Evolutionary conservation across 2,329 filamentous ascomycete genomes (phyloP).

Genomic region (Sarocladium oryzae): DNA sequence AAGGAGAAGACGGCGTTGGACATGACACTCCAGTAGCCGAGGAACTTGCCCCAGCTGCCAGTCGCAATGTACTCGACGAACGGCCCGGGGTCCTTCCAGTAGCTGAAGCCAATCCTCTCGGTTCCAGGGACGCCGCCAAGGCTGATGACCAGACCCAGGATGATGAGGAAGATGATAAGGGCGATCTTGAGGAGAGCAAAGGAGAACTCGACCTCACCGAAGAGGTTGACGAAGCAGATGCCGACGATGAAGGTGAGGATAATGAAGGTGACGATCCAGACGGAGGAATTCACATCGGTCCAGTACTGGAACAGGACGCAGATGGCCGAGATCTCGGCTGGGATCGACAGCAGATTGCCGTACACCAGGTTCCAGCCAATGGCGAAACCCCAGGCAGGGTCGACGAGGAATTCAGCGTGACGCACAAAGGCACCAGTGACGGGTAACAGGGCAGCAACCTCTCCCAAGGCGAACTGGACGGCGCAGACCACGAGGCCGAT

Average conservation of each 20-base stretch:
- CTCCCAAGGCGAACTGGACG: constrained; percentile 53
- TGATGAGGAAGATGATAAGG: constrained; percentile 55
- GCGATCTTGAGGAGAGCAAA: constrained; percentile 51
- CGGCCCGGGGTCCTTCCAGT: constrained; percentile 63
- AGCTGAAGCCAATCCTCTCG: constrained; percentile 56
- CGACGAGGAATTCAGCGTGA: constrained; percentile 54
- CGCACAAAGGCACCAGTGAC: constrained; percentile 58
- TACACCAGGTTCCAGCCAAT: constrained; percentile 50
- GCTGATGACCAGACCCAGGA: constrained; percentile 56
- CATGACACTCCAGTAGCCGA: constrained; percentile 53
- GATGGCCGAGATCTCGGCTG: constrained; percentile 56
- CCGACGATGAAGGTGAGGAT: constrained; percentile 50
- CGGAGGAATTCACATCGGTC: constrained; percentile 48
- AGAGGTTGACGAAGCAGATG: constrained; percentile 50
- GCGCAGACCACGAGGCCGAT: constrained; percentile 50
- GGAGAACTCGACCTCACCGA: constrained; percentile 51
- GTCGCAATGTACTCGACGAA: constrained; percentile 59
- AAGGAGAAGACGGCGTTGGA: constrained; percentile 62
- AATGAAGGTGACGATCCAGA: constrained; percentile 45
- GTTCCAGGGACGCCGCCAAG: constrained; percentile 55
- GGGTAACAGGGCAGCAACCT: constrained; percentile 53
- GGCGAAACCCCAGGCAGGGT: constrained; percentile 52
- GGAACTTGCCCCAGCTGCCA: constrained; percentile 21
- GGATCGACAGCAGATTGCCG: constrained; percentile 47
- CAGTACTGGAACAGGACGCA: constrained; percentile 58